Base-by-base conservation (phyloP, 2,329 filamentous ascomycete species). In the Epichloe coenophiala region DNA sequence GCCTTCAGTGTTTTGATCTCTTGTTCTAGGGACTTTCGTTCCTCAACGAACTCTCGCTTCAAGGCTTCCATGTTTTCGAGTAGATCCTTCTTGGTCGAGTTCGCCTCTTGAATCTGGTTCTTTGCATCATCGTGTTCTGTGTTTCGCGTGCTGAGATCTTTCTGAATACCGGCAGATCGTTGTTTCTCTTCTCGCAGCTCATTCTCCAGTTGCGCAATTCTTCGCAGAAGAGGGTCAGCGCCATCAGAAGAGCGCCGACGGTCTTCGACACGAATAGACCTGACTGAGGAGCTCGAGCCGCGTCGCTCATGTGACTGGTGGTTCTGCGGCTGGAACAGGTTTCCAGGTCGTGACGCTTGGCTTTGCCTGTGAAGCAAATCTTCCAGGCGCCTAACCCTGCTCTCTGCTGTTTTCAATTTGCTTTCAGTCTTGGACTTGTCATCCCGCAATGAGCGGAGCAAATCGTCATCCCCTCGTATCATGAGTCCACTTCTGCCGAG, bases 51-150 rank as follows among this genome's bases (percentile, higher is more conserved):
- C 61, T 97, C 93, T 27, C 81, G 81, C 66, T 96, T 88, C 56
- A 94, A 79, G 12, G 90, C 84, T 62, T 97, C 89, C 71, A 98
- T 88, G 61, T 98, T 98, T 56, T 88, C 84, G 68, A 98, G 81
- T 9, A 98, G 78, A 65, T 97, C 93, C 59, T 86, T 86, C 66
- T 98, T 98, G 1, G 86, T 96, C 3, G 88, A 90, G 58, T 93
- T 88, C 5, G 81, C 87, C 65, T 97, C 91, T 55, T 93, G 81
- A 54, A 95, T 78, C 59, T 83, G 83, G 60, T 72, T 78, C 69
- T 77, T 83, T 61, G 78, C 78, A 58, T 80, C 76, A 58, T 71
- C 77, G 62, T 78, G 79, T 57, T 75, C 77, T 47, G 72, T 78
- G 56, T 64, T 71, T 48, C 76, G 75, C 3, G 71, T 68, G 49